These are phyloP conservation scores for Brachypodium distachyon DNA, from an alignment of 202 grass and related monocot genomes.

Conservation along the genomic window DNA sequence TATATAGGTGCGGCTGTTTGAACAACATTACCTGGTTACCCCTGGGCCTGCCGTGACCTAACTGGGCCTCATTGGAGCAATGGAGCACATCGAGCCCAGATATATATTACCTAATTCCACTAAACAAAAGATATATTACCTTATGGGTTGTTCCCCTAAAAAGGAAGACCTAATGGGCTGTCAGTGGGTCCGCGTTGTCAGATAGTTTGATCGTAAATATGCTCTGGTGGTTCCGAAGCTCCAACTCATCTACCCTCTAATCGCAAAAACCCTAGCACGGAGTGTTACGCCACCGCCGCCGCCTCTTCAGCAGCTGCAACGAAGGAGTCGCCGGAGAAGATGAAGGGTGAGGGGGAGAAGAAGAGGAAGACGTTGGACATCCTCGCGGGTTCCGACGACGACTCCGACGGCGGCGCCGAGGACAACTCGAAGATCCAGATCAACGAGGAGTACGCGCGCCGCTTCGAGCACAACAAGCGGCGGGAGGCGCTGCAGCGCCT, in stretches of 20 bases:
- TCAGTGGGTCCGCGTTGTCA: background rate
- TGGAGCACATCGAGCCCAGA: too few species aligned
- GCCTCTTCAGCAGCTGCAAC: background rate
- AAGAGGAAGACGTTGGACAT: constrained; percentile 22
- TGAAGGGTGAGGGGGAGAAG: background rate
- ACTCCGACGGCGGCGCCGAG: constrained; percentile 7
- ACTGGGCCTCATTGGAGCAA: background rate
- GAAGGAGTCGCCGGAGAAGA: background rate
- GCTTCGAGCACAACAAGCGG: constrained; percentile 80
- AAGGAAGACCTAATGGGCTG: background rate
- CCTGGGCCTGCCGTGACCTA: background rate
- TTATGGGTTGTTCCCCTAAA: too few species aligned
- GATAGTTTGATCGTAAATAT: background rate
- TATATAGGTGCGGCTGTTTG: background rate
- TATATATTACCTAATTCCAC: too few species aligned
- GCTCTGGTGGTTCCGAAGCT: background rate
- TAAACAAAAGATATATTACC: too few species aligned
- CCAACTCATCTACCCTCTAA: background rate
- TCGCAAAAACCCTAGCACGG: background rate
- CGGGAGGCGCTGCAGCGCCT: constrained; percentile 58
- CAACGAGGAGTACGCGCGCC: constrained; percentile 56
- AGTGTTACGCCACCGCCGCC: background rate
- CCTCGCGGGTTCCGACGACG: constrained; percentile 34
- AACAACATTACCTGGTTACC: background rate
- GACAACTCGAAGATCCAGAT: constrained; percentile 59